Percentiles rank a stretch among this genome's conserved stretches.
Evolutionary conservation across 2,329 filamentous ascomycete genomes (phyloP).

Genomic region (Coleophoma crateriformis): DNA sequence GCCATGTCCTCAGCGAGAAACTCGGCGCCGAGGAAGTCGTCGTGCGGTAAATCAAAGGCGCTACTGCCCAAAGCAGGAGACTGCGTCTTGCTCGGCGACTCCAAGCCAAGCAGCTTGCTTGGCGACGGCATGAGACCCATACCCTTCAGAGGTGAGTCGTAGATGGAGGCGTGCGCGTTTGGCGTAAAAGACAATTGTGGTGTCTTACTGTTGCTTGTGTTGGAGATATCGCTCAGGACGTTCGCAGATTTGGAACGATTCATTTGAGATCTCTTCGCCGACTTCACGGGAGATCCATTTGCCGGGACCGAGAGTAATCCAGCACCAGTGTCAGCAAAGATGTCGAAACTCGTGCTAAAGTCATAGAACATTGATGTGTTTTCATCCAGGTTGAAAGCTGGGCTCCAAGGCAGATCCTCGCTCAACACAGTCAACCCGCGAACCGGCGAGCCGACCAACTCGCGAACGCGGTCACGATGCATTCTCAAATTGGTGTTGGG

Average conservation of each 20-base stretch:
- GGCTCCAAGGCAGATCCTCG: conserved; percentile 56
- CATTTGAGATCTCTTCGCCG: conserved; percentile 50
- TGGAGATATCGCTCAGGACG: conserved; percentile 50
- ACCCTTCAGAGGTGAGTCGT: conserved; percentile 53
- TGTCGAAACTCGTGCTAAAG: conserved; percentile 52
- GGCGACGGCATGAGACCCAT: conserved; percentile 49
- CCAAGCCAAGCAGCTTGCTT: conserved; percentile 39
- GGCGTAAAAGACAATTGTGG: conserved; percentile 44
- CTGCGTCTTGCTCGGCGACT: conserved; percentile 17
- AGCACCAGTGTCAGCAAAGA: conserved; percentile 44
- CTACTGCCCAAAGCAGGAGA: conserved; percentile 14
- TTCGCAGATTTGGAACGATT: conserved; percentile 60
- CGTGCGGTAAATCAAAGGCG: conserved; percentile 30
- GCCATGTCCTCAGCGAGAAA: conserved; percentile 53
- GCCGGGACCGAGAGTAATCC: conserved; percentile 41
- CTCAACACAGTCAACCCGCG: conserved; percentile 46
- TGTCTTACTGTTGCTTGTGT: conserved; percentile 41
- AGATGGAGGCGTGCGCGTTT: conserved; percentile 23
- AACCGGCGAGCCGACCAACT: conserved; percentile 76
- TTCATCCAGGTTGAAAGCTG: conserved; percentile 61
- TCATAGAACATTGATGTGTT: conserved; percentile 46
- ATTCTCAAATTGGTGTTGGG: conserved; percentile 88
- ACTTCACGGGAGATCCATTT: conserved; percentile 63
- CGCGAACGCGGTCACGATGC: conserved; percentile 76
- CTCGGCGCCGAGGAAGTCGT: conserved; percentile 48